phyloP scores from a whole-genome alignment of 768 basidiomycete species.

The Tylopilus subfusipes region DNA sequence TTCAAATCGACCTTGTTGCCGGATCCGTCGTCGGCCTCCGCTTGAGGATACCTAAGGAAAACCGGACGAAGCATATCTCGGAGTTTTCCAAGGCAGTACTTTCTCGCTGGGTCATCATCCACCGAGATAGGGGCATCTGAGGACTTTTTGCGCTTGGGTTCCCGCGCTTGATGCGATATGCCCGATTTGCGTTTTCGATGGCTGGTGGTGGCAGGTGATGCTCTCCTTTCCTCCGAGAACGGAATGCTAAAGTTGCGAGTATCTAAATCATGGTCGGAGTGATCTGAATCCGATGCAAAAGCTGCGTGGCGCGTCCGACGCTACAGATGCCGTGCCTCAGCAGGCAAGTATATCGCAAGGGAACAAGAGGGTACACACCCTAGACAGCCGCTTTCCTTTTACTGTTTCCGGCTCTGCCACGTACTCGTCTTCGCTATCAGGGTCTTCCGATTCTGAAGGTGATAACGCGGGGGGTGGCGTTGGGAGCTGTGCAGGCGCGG shows the following conservation, averaged over 20 bases:
- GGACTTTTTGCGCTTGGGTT: conserved; percentile 47
- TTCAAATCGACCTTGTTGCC: conserved; percentile 40
- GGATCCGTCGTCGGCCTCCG: conserved; percentile 34
- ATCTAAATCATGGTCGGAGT: conserved; percentile 29
- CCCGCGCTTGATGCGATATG: conserved; percentile 35
- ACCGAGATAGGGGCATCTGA: conserved; percentile 38
- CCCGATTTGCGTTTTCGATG: conserved; percentile 55
- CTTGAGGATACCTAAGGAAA: conserved; percentile 67
- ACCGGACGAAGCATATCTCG: conserved; percentile 68
- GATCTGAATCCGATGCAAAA: conserved; percentile 42
- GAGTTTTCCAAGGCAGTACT: conserved; percentile 76
- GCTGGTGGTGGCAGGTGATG: conserved; percentile 19
- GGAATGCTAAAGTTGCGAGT: conserved; percentile 16
- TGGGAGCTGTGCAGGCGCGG: conserved; percentile 10
- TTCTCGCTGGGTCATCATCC: conserved; percentile 69
- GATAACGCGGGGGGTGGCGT: conserved; percentile 32
- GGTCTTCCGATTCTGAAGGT: conserved; percentile 47
- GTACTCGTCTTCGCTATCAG: conserved; percentile 70
- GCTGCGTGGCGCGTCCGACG: conserved; percentile 42
- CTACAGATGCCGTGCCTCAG: conserved; percentile 31
- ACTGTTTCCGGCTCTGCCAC: conserved; percentile 42
- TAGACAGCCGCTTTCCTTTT: conserved; percentile 35
- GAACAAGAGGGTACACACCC: conserved; percentile 38
- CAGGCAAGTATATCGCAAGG: conserved; percentile 8
- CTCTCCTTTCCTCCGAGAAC: conserved; percentile 20